phyloP scores from a whole-genome alignment of 2,329 filamentous ascomycete species.

The Beauveria asiatica region DNA sequence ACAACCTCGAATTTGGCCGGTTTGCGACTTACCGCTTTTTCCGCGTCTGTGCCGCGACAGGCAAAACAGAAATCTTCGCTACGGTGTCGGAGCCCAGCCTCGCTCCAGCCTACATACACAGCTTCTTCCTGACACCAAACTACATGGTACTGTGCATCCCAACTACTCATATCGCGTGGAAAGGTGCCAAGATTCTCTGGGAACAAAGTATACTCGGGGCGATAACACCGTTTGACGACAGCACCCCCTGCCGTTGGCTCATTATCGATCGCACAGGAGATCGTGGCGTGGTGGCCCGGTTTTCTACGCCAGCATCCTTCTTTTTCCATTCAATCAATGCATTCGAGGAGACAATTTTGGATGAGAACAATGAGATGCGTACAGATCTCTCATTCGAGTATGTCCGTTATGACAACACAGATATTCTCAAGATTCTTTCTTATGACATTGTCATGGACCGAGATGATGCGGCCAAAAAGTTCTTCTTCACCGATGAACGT shows the following conservation, averaged over 20 bases:
- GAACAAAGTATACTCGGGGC: slow-evolving; percentile 60
- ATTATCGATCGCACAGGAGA: slow-evolving; percentile 58
- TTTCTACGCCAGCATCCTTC: slow-evolving; percentile 61
- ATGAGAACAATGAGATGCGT: slow-evolving; percentile 22
- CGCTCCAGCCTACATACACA: slow-evolving; percentile 69
- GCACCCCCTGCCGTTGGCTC: slow-evolving; percentile 57
- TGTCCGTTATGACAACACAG: slow-evolving; percentile 52
- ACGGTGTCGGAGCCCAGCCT: slow-evolving; percentile 44
- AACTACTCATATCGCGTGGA: slow-evolving; percentile 48
- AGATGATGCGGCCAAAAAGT: slow-evolving; percentile 35
- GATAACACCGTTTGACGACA: slow-evolving; percentile 53
- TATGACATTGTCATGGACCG: slow-evolving; percentile 57
- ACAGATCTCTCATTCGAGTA: slow-evolving; percentile 57
- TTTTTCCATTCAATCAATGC: slow-evolving; percentile 75
- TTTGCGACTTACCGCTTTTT: slow-evolving; percentile 61
- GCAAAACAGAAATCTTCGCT: slow-evolving; percentile 62
- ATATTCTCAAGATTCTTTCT: slow-evolving; percentile 60
- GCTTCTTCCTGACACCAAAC: slow-evolving; percentile 63
- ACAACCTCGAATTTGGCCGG: slow-evolving; percentile 59
- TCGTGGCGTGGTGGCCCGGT: slow-evolving; percentile 59
- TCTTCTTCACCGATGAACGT: slow-evolving; percentile 32
- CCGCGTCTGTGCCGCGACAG: slow-evolving; percentile 50
- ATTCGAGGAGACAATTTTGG: slow-evolving; percentile 50
- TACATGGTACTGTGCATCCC: slow-evolving; percentile 69
- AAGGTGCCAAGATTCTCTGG: slow-evolving; percentile 54